These are phyloP conservation scores for Dothidotthia symphoricarpi DNA, from an alignment of 2,329 filamentous ascomycete genomes.

Conservation along the genomic window DNA sequence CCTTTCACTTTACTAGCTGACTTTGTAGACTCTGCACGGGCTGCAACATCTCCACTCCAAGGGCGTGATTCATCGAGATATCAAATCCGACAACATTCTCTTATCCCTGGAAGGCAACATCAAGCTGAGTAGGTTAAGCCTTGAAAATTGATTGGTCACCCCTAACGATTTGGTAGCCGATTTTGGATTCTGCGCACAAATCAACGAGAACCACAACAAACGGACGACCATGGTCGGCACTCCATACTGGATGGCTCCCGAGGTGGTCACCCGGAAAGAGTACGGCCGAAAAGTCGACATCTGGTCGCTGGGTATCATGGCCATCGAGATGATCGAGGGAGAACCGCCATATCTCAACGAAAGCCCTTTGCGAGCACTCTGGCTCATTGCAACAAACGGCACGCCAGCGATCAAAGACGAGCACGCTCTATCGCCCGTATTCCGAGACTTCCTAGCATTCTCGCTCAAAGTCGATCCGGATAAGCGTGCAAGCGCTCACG, in stretches of 20 bases:
- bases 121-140: slow-evolving; percentile 75
- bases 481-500: slow-evolving; percentile 91
- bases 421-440: slow-evolving; percentile 73
- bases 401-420: slow-evolving; percentile 95
- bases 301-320: slow-evolving; percentile 98
- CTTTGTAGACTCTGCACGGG: slow-evolving; percentile 71
- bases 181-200: slow-evolving; percentile 98
- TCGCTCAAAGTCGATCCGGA: slow-evolving; percentile 96
- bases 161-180: slow-evolving; percentile 61
- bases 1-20: slow-evolving; percentile 8
- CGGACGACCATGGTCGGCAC: slow-evolving; percentile 98
- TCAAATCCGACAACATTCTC: slow-evolving; percentile 98
- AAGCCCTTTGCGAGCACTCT: slow-evolving; percentile 86
- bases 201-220: slow-evolving; percentile 96
- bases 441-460: slow-evolving; percentile 88
- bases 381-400: slow-evolving; percentile 94
- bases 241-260: slow-evolving; percentile 99
- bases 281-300: slow-evolving; percentile 99
- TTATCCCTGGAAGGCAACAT: slow-evolving; percentile 93
- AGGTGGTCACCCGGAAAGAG: slow-evolving; percentile 95
- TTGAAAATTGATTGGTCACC: neutral
- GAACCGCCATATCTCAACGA: slow-evolving; percentile 97
- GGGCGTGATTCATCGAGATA: slow-evolving; percentile 96
- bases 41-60: slow-evolving; percentile 96
- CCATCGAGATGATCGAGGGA: slow-evolving; percentile 99